Evolutionary conservation across 1,284 basidiomycete genomes (phyloP).

Genomic region (Marasmius sp.): DNA sequence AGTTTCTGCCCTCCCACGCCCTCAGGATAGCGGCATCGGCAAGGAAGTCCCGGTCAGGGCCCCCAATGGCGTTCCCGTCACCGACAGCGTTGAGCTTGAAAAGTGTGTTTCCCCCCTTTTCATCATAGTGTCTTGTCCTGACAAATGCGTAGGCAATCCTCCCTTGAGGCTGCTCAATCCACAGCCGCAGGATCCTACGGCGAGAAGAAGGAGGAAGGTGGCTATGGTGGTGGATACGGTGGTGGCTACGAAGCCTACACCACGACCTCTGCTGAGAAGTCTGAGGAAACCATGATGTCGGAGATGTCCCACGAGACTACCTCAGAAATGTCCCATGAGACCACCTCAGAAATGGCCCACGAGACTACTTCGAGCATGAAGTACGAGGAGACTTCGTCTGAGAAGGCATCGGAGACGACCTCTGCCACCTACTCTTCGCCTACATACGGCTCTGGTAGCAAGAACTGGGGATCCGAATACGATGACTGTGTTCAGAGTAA

Average conservation of each 20-base stretch:
- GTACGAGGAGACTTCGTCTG: not conserved
- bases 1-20: slow-evolving; percentile 47
- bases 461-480: slow-evolving; percentile 60
- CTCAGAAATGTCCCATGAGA: slow-evolving; percentile 4
- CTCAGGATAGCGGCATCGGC: slow-evolving; percentile 42
- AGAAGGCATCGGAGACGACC: not conserved
- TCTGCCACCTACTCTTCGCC: slow-evolving; percentile 35
- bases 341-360: slow-evolving; percentile 8
- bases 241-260: slow-evolving; percentile 1
- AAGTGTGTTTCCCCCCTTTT: slow-evolving; percentile 6
- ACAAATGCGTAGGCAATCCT: slow-evolving; percentile 8
- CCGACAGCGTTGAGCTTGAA: slow-evolving; percentile 17
- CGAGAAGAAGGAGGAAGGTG: not conserved
- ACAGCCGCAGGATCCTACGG: not conserved
- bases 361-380: slow-evolving; percentile 11
- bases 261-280: not conserved
- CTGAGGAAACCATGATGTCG: slow-evolving; percentile 10
- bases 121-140: not conserved
- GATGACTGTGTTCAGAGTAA: slow-evolving; percentile 69
- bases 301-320: not conserved
- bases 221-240: not conserved
- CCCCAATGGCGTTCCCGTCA: slow-evolving; percentile 15
- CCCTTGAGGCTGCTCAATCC: slow-evolving; percentile 11
- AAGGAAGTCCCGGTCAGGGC: slow-evolving; percentile 32
- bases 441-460: slow-evolving; percentile 66